A percentile compares a stretch with the other conserved stretches of the same genome.
Conservation (phyloP, 495 filamentous ascomycete species). For the Daldinia childiae region DNA sequence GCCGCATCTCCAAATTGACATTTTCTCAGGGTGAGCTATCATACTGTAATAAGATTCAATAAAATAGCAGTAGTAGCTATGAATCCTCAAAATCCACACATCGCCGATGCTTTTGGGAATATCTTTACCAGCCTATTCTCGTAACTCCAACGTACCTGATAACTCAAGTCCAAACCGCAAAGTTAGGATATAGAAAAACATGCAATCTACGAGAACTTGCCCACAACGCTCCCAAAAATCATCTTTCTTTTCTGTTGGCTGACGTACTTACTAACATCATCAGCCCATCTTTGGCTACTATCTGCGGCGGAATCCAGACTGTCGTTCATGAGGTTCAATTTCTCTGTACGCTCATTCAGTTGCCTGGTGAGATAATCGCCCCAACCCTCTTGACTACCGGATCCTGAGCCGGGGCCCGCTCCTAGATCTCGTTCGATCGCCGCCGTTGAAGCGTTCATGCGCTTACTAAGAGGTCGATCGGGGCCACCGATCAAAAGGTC, state of each 20-base stretch:
- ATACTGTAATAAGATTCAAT: not conserved
- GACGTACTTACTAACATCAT: constrained; percentile 88
- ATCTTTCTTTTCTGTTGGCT: constrained; percentile 84
- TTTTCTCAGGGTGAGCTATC: not conserved
- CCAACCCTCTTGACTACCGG: constrained; percentile 65
- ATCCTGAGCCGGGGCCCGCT: constrained; percentile 63
- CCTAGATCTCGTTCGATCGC: constrained; percentile 54
- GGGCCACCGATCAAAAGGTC: constrained; percentile 91
- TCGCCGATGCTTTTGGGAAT: constrained; percentile 28
- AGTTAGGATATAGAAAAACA: not conserved
- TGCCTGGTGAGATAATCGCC: constrained; percentile 77
- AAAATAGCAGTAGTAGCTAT: constrained; percentile 5
- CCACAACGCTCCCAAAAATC: constrained; percentile 69
- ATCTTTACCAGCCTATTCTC: constrained; percentile 14
- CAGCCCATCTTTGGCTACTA: constrained; percentile 80
- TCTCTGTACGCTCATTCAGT: constrained; percentile 89
- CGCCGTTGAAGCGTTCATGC: constrained; percentile 66
- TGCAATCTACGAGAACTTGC: constrained; percentile 52
- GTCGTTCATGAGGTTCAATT: constrained; percentile 82
- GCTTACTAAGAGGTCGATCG: constrained; percentile 82
- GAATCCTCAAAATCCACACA: constrained; percentile 2
- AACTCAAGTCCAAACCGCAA: constrained; percentile 3
- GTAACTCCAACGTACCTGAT: constrained; percentile 17
- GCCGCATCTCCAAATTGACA: constrained; percentile 15
- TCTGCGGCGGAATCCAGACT: constrained; percentile 82